Evolutionary conservation across 305 asterid species (phyloP).

Genomic region (Plantago rigida): DNA sequence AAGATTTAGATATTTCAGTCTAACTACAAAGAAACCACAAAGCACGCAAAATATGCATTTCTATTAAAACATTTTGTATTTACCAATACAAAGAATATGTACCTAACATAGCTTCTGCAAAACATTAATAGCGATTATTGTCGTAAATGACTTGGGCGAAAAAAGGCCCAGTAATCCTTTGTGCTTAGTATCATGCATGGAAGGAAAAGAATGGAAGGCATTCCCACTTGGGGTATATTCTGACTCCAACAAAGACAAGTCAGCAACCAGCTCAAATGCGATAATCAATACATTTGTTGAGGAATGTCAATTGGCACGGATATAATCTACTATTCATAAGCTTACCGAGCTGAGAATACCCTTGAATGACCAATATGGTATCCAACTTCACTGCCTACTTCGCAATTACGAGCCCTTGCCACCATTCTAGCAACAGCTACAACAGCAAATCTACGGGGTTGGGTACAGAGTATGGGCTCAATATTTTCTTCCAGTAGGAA

Average conservation of each 20-base stretch:
- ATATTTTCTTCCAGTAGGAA: conserved; percentile 67
- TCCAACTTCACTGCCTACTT: conserved; percentile 91
- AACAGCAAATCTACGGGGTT: conserved; percentile 96
- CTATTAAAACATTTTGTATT: no score
- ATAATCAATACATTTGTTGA: neutral
- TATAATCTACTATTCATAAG: conserved; percentile 17
- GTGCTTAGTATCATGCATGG: no score
- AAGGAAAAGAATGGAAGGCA: no score
- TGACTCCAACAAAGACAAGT: neutral
- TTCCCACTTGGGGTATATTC: no score
- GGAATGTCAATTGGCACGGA: neutral
- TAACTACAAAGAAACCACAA: no score
- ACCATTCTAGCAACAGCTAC: conserved; percentile 94
- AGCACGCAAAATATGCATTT: no score
- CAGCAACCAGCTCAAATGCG: neutral
- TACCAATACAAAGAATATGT: no score
- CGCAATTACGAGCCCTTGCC: conserved; percentile 71
- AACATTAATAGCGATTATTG: no score
- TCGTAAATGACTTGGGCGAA: no score
- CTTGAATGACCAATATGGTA: conserved; percentile 92
- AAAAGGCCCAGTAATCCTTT: no score
- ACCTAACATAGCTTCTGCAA: no score
- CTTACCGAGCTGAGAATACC: conserved; percentile 66
- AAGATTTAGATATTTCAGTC: no score
- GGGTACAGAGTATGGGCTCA: conserved; percentile 86